phyloP scores from a whole-genome alignment of 495 filamentous ascomycete species.

The Amniculicola lignicola region DNA sequence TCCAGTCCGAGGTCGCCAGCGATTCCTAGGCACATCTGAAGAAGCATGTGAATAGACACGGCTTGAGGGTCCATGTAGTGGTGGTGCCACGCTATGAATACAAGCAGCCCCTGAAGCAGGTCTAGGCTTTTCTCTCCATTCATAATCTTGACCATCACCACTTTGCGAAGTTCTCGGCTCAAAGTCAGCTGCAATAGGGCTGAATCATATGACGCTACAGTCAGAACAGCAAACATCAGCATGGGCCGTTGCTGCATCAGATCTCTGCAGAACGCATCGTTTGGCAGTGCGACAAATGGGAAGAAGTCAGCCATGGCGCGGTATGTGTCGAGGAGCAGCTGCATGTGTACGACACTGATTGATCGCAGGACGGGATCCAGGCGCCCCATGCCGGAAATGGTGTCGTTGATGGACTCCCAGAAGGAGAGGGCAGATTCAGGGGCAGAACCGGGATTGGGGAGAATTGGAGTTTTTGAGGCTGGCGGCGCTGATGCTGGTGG shows the following conservation, averaged over 20 bases:
- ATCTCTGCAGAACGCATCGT: constrained; percentile 5
- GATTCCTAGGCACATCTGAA: constrained; percentile 27
- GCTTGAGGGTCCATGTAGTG: constrained; percentile 27
- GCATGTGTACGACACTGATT: constrained; percentile 24
- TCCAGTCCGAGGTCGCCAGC: constrained; percentile 24
- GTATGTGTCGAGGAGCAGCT: constrained; percentile 16
- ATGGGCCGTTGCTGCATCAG: constrained; percentile 21
- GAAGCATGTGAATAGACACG: constrained; percentile 25
- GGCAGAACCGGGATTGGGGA: constrained; percentile 21
- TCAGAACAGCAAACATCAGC: constrained; percentile 23
- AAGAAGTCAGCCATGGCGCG: constrained; percentile 22
- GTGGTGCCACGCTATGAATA: constrained; percentile 30
- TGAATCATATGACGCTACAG: constrained; percentile 21
- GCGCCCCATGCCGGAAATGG: constrained; percentile 12
- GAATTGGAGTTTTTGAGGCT: constrained; percentile 6
- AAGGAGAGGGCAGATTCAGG: constrained; percentile 23
- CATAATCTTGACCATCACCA: constrained; percentile 25
- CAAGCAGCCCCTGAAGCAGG: constrained; percentile 28
- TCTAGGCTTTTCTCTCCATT: constrained; percentile 30
- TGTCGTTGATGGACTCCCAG: constrained; percentile 28
- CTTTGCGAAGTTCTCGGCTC: constrained; percentile 23
- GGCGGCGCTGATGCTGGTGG: not conserved
- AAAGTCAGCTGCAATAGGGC: constrained; percentile 17
- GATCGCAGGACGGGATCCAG: constrained; percentile 21
- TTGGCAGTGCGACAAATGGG: constrained; percentile 22